Evolutionary conservation across 1,284 basidiomycete genomes (phyloP).

Genomic region (Rhodotorula sp.): DNA sequence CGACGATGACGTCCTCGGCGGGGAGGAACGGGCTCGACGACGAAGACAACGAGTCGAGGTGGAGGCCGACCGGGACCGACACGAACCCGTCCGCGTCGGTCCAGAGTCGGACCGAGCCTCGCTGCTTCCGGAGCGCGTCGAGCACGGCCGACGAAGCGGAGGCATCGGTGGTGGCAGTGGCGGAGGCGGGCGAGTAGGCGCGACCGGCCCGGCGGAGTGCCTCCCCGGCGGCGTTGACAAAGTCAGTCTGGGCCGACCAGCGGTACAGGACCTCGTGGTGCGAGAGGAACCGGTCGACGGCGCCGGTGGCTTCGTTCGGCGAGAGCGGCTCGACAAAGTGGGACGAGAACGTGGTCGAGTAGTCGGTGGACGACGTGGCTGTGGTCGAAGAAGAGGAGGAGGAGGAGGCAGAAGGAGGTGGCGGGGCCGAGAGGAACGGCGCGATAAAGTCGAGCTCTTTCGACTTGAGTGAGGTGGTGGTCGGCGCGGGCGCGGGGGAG

Average conservation of each 20-base stretch:
- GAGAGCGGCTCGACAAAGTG: slow-evolving; percentile 35
- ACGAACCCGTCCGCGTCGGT: slow-evolving; percentile 29
- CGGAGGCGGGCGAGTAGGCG: slow-evolving; percentile 2
- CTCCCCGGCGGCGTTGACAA: slow-evolving; percentile 13
- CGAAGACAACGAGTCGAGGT: slow-evolving; percentile 27
- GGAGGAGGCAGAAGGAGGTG: not conserved
- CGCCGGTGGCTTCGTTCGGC: slow-evolving; percentile 24
- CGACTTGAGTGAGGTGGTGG: not conserved
- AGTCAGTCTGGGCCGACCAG: slow-evolving; percentile 28
- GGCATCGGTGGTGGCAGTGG: not conserved
- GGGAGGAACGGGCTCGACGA: slow-evolving; percentile 11
- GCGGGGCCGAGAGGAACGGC: slow-evolving; percentile 8
- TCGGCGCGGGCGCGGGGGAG: not conserved
- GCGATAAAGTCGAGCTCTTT: slow-evolving; percentile 27
- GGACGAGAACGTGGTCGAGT: slow-evolving; percentile 25
- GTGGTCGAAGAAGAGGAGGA: slow-evolving; percentile 8
- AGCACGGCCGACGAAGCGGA: not conserved
- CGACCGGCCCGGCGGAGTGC: slow-evolving; percentile 22
- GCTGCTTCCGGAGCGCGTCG: not conserved
- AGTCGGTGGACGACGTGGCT: not conserved
- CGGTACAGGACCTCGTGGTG: slow-evolving; percentile 23
- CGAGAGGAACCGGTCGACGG: slow-evolving; percentile 36
- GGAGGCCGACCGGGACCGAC: slow-evolving; percentile 1
- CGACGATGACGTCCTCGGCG: slow-evolving; percentile 52
- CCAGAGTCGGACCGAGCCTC: slow-evolving; percentile 33